phyloP scores from a whole-genome alignment of 2,329 filamentous ascomycete genomes.

The Fusarium anguioides region DNA sequence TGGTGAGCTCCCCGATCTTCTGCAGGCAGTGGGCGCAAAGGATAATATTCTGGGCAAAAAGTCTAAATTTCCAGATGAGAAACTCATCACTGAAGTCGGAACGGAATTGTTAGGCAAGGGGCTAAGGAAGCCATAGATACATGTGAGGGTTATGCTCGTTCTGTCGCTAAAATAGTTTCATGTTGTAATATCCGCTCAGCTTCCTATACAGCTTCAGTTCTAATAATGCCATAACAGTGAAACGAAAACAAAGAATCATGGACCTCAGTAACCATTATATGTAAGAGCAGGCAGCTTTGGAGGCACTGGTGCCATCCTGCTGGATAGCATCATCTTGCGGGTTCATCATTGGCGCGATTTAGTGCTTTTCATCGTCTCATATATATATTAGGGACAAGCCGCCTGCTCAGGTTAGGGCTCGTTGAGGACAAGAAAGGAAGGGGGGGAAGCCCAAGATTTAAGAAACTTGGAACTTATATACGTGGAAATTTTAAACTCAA shows the following conservation, averaged over 20 bases:
- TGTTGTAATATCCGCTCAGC: background rate
- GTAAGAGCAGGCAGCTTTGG: conserved; percentile 3
- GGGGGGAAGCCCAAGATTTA: background rate
- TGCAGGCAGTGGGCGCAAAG: conserved; percentile 79
- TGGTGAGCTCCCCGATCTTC: conserved; percentile 83
- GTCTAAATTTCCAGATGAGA: conserved; percentile 66
- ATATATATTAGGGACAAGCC: background rate
- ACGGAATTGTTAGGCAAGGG: conserved; percentile 63
- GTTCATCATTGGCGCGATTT: background rate
- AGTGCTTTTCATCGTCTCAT: too few relatives aligned
- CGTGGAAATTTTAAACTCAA: background rate
- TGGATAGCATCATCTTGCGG: background rate
- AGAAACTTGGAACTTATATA: background rate
- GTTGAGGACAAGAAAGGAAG: background rate
- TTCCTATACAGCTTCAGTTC: background rate
- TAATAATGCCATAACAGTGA: background rate
- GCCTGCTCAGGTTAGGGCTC: background rate
- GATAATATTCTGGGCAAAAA: conserved; percentile 71
- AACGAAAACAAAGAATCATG: background rate
- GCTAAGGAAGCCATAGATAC: conserved; percentile 50
- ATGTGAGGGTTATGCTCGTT: background rate
- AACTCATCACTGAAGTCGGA: conserved; percentile 67
- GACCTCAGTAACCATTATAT: conserved; percentile 10
- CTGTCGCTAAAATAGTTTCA: background rate
- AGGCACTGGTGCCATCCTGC: background rate